Evolutionary conservation across 805 yeast genomes (phyloP).

Genomic region (Yarrowia sp.): DNA sequence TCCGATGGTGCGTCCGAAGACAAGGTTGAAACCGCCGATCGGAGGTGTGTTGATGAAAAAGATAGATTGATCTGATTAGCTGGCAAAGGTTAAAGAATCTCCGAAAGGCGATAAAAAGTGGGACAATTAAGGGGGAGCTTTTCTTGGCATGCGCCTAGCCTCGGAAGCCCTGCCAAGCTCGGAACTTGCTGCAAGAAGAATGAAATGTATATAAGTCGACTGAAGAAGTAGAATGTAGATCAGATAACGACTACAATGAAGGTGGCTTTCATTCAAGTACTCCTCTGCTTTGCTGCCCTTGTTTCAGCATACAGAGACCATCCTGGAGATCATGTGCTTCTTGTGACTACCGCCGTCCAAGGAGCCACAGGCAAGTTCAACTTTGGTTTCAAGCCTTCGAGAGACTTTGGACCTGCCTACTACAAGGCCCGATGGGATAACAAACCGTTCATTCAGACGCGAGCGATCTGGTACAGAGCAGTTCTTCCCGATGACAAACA

Average conservation of each 20-base stretch:
- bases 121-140: background rate
- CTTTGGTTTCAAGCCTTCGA: constrained; percentile 66
- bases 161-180: constrained; percentile 7
- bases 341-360: background rate
- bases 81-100: background rate
- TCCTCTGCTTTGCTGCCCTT: background rate
- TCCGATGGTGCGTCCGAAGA: background rate
- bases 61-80: background rate
- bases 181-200: no score
- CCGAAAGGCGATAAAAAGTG: no score
- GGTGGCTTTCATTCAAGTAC: no score
- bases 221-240: no score
- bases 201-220: no score
- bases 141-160: constrained; percentile 7
- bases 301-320: constrained; percentile 3
- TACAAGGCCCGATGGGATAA: background rate
- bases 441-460: background rate
- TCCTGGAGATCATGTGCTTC: background rate
- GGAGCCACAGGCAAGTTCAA: constrained; percentile 13
- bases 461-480: constrained; percentile 4
- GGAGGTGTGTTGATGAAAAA: background rate
- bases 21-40: background rate
- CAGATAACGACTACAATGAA: no score
- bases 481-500: background rate
- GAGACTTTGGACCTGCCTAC: constrained; percentile 49